These are phyloP conservation scores for Candida sp. DNA, from an alignment of 1,139 yeast genomes.

Conservation along the genomic window DNA sequence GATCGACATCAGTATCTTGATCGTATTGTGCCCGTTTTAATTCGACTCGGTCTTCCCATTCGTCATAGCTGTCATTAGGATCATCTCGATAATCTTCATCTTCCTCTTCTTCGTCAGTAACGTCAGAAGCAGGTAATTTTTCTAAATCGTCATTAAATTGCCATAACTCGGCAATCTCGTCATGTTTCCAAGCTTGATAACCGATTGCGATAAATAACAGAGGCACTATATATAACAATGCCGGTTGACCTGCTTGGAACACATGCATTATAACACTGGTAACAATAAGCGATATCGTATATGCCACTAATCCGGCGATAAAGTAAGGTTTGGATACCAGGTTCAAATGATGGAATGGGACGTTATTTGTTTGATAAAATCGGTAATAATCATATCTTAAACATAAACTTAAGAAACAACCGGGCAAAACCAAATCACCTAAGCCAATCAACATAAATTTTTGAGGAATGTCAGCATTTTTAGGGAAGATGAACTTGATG, in stretches of 20 bases:
- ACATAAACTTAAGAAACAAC: conserved; percentile 45
- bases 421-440: conserved; percentile 64
- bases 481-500: conserved; percentile 50
- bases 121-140: neutral
- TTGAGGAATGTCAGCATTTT: conserved; percentile 6
- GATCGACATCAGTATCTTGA: conserved; percentile 13
- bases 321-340: conserved; percentile 45
- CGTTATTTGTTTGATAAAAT: conserved; percentile 22
- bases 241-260: conserved; percentile 59
- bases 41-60: conserved; percentile 20
- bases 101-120: neutral
- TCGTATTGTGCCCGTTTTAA: conserved; percentile 10
- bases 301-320: conserved; percentile 36
- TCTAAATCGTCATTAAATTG: conserved; percentile 7
- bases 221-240: conserved; percentile 63
- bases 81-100: conserved; percentile 2
- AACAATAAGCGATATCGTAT: conserved; percentile 37
- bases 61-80: conserved; percentile 8
- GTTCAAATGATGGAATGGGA: conserved; percentile 37
- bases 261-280: conserved; percentile 40
- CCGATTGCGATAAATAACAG: conserved; percentile 32
- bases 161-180: conserved; percentile 42
- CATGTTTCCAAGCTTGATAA: conserved; percentile 24
- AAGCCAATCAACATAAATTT: conserved; percentile 39
- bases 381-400: conserved; percentile 46